Percentiles rank a stretch among this genome's conserved stretches.
Conservation (phyloP, 2,329 filamentous ascomycete species). For the Fusarium sambucinum region DNA sequence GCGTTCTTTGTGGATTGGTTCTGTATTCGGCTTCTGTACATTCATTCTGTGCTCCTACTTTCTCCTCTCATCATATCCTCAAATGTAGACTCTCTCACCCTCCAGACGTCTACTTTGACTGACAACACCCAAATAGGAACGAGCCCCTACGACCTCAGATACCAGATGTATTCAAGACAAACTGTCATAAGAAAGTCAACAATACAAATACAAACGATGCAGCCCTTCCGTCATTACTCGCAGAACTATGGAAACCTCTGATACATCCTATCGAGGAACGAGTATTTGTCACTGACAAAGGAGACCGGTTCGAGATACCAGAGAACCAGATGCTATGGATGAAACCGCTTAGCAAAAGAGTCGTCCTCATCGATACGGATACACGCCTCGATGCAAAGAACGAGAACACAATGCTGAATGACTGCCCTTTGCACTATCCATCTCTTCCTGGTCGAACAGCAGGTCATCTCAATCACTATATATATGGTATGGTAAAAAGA, state of each 20-base stretch:
- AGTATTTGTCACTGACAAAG: conserved; percentile 23
- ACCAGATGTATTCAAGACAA: neutral
- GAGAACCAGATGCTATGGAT: conserved; percentile 11
- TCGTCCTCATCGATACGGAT: conserved; percentile 18
- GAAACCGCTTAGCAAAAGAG: neutral
- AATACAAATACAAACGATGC: neutral
- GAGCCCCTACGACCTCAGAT: neutral
- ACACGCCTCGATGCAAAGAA: conserved; percentile 1
- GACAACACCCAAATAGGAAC: neutral
- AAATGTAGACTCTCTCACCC: neutral
- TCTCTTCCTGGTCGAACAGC: conserved; percentile 9
- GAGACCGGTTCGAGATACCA: conserved; percentile 18
- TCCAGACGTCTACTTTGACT: no score
- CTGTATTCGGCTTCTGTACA: neutral
- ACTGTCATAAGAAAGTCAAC: conserved; percentile 7
- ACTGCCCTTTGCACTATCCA: conserved; percentile 3
- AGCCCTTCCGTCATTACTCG: neutral
- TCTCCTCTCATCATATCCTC: neutral
- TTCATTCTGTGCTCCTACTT: neutral
- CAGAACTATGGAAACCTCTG: conserved; percentile 22
- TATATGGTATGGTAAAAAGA: conserved; percentile 28
- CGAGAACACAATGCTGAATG: conserved; percentile 20
- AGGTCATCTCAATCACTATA: conserved; percentile 40
- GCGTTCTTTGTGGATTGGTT: neutral
- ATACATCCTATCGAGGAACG: conserved; percentile 7